phyloP scores from a whole-genome alignment of 225 moss, liverwort and hornwort species.

The Neckera pumila region DNA sequence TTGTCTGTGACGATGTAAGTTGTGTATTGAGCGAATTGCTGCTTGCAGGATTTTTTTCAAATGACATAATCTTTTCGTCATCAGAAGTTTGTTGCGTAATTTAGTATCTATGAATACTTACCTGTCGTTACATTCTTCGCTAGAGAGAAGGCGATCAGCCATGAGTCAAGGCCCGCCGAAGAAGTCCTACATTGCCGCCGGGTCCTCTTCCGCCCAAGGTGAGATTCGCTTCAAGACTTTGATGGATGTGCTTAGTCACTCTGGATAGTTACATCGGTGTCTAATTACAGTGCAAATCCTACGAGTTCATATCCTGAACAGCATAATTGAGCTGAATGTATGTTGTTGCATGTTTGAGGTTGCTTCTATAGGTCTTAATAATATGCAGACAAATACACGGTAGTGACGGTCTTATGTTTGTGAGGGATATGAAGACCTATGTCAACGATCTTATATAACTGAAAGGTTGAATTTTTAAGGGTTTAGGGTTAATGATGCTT shows the following conservation, averaged over 20 bases:
- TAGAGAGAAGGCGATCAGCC: neutral
- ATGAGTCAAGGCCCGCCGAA: conserved; percentile 19
- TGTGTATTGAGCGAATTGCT: neutral
- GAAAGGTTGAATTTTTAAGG: neutral
- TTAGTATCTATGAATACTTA: neutral
- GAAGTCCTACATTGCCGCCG: conserved; percentile 19
- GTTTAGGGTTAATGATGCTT: neutral
- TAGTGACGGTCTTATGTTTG: neutral
- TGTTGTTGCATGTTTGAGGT: neutral
- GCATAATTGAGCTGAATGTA: neutral
- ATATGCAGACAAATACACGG: neutral
- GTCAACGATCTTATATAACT: neutral
- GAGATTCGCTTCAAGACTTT: neutral
- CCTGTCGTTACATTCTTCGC: neutral
- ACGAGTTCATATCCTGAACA: neutral
- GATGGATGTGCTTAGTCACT: neutral
- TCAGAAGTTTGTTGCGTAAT: neutral
- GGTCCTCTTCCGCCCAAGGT: conserved; percentile 27
- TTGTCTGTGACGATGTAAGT: neutral
- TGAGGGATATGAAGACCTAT: neutral
- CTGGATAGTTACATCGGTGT: neutral
- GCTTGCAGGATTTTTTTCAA: neutral
- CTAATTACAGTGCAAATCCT: neutral
- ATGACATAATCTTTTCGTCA: neutral
- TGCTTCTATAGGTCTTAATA: neutral